phyloP scores from a whole-genome alignment of 176 grass and related monocot species.

The Aegilops tauschii region DNA sequence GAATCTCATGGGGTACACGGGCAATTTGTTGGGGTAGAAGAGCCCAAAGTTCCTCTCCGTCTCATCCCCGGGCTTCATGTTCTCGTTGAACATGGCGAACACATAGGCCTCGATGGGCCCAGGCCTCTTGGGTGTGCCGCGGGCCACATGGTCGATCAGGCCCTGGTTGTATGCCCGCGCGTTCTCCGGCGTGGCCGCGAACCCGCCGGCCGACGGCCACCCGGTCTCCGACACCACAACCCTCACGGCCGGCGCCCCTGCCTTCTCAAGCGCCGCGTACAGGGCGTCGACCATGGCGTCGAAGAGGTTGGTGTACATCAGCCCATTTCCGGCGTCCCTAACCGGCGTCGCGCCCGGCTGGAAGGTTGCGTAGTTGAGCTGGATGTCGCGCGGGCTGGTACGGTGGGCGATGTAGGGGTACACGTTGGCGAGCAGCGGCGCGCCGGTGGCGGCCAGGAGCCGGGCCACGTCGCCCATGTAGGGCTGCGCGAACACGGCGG shows the following conservation, averaged over 20 bases:
- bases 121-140: constrained; percentile 49
- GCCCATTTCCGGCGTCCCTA: background rate
- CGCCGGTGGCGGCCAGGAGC: background rate
- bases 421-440: background rate
- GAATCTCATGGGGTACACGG: constrained; percentile 65
- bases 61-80: constrained; percentile 42
- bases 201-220: constrained; percentile 58
- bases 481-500: background rate
- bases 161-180: constrained; percentile 66
- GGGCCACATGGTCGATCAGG: constrained; percentile 44
- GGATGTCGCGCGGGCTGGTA: background rate
- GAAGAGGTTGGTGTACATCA: background rate
- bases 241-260: constrained; percentile 30
- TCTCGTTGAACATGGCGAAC: constrained; percentile 78
- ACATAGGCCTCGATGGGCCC: constrained; percentile 55
- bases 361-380: background rate
- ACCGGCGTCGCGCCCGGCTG: background rate
- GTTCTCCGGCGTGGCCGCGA: constrained; percentile 7
- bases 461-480: background rate
- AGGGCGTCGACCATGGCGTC: background rate
- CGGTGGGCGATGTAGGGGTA: background rate
- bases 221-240: constrained; percentile 67
- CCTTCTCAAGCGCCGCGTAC: constrained; percentile 38
- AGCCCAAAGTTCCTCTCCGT: constrained; percentile 63
- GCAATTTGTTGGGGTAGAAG: constrained; percentile 65